Percentiles rank a stretch among this genome's conserved stretches.
phyloP scores from a whole-genome alignment of 2,329 filamentous ascomycete species.

The Cladobotryum protrusum region DNA sequence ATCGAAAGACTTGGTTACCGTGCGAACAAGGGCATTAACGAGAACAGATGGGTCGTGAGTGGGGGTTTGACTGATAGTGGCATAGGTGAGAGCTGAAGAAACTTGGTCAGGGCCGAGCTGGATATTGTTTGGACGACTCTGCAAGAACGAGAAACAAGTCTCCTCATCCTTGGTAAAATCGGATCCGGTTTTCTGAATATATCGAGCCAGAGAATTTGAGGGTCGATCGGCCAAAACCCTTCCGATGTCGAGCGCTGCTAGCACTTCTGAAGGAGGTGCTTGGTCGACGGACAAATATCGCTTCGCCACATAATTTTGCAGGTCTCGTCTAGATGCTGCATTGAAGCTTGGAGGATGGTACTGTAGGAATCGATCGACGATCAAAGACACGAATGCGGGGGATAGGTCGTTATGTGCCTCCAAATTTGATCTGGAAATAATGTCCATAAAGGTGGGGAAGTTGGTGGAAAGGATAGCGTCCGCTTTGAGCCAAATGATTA shows the following conservation, averaged over 20 bases:
- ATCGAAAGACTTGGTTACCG: conserved; percentile 58
- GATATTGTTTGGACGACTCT: conserved; percentile 45
- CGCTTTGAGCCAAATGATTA: conserved; percentile 45
- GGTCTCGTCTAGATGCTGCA: conserved; percentile 64
- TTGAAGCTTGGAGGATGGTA: conserved; percentile 83
- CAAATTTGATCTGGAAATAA: conserved; percentile 59
- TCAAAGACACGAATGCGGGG: conserved; percentile 65
- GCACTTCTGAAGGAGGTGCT: conserved; percentile 62
- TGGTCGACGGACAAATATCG: conserved; percentile 61
- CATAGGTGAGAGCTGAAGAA: conserved; percentile 67
- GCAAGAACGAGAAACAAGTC: conserved; percentile 49
- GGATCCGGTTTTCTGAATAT: conserved; percentile 68
- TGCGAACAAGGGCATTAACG: conserved; percentile 56
- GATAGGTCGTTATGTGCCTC: conserved; percentile 60
- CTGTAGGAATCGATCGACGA: conserved; percentile 81
- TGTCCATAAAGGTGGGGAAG: conserved; percentile 69
- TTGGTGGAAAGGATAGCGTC: conserved; percentile 85
- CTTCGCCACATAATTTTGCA: conserved; percentile 58
- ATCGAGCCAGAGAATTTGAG: conserved; percentile 52
- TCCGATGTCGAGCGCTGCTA: conserved; percentile 63
- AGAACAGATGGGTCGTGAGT: conserved; percentile 47
- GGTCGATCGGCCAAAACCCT: conserved; percentile 57
- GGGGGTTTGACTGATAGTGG: conserved; percentile 52
- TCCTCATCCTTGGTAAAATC: conserved; percentile 73
- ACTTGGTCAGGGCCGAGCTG: conserved; percentile 77